Base-by-base conservation (phyloP, 164 flowering plant species). In the Taxillus chinensis region DNA sequence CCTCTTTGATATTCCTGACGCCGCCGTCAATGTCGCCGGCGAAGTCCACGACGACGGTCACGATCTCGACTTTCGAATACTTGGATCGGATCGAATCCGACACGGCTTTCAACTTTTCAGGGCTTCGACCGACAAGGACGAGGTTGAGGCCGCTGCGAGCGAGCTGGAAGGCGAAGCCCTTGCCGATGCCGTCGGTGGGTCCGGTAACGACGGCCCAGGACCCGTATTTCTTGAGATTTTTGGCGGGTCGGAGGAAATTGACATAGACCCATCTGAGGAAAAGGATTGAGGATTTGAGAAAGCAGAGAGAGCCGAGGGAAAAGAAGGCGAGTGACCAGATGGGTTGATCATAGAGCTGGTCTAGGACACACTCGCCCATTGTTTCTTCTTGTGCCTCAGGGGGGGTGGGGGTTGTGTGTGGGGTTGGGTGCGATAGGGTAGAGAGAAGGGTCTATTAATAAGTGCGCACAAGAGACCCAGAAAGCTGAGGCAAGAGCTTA, bases 151-250 rank as follows among this genome's bases (percentile, higher is more conserved):
- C 96, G 55, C 79, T 85, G 5, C 78, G 57, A 54, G 98, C 98
- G 38, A 92, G 68, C 62, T 90, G 79, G 62, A 90, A 90, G 14
- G 97, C 95, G 66, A 90, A 83, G 57, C 76, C 79, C 57, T 86
- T 90, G 15, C 98, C 98, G n/a, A 92, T 88, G 13, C 98, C 98
- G 57, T 92, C 96, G 3, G 98, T 90, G 2, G 89, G 83, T 12
- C 96, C 98, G 12, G 98, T 92, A 3, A 92, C 81, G 0, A 92
- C 67, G 1, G 96, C 98, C 98, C 98, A 92, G 0, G 98, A 85
- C 1, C 98, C 98, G 66, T 92, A 92, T 40, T 78, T 79, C 70
- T 77, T 82, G 55, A 92, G 79, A 63, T 92, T 84, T 78, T 92
- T 92, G 10, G 71, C 70, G 7, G 96, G 86, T 67, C 98, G 77